Percentiles rank a stretch among this genome's conserved stretches.
phyloP scores from a whole-genome alignment of 1,139 yeast species.

The Martiniozyma asiatica region DNA sequence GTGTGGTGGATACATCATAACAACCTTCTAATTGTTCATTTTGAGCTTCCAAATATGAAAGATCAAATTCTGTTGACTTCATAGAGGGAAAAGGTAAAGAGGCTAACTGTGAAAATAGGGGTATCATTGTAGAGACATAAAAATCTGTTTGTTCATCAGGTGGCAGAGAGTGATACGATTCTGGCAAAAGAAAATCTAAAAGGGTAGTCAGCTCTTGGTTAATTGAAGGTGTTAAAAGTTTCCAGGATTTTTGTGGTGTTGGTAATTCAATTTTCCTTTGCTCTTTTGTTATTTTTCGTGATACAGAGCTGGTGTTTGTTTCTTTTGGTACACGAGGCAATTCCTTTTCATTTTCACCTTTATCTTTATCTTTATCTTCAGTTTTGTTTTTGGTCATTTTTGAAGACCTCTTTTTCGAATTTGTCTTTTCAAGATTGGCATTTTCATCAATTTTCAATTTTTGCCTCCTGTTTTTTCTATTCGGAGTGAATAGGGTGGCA shows the following conservation, averaged over 20 bases:
- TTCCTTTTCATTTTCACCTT: slow-evolving; percentile 2
- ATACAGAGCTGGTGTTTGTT: too few relatives aligned
- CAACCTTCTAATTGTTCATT: slow-evolving; percentile 14
- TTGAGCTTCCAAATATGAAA: slow-evolving; percentile 11
- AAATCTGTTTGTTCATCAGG: slow-evolving; percentile 3
- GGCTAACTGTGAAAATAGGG: slow-evolving; percentile 13
- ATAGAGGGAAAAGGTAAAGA: slow-evolving; percentile 17
- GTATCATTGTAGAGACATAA: slow-evolving; percentile 11
- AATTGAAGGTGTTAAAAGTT: slow-evolving; percentile 11
- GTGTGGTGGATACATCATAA: slow-evolving; percentile 17
- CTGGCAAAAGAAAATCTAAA: slow-evolving; percentile 7
- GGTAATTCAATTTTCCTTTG: slow-evolving; percentile 8
- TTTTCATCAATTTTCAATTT: not conserved
- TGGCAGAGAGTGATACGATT: slow-evolving; percentile 1
- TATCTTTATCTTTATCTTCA: slow-evolving; percentile 1
- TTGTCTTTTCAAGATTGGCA: too few relatives aligned
- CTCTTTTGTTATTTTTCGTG: not conserved
- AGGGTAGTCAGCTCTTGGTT: slow-evolving; percentile 9
- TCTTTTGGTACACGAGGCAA: too few relatives aligned
- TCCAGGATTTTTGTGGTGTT: slow-evolving; percentile 13
- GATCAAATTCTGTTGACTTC: slow-evolving; percentile 14
- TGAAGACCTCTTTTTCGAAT: too few relatives aligned
- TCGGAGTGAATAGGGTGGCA: slow-evolving; percentile 10
- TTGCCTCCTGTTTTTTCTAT: not conserved
- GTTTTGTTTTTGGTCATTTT: slow-evolving; percentile 1